Percentiles rank a stretch among this genome's conserved stretches.
Conservation (phyloP, 2,329 filamentous ascomycete genomes). For the Cytospora mali region DNA sequence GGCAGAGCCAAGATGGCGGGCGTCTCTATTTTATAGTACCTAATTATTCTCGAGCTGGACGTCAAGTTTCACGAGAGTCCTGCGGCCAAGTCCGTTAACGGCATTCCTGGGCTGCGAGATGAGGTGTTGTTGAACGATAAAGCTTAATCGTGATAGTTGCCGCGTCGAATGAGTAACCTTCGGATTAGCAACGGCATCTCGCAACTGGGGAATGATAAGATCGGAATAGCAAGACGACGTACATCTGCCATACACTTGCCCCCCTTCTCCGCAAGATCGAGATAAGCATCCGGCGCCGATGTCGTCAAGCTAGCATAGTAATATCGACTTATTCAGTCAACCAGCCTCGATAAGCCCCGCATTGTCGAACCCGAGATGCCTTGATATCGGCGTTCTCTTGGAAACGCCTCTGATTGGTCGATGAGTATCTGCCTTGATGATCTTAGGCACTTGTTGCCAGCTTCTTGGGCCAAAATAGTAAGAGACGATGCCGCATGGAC, state of each 20-base stretch:
- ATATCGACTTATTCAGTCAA: conserved; percentile 16
- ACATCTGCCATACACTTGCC: conserved; percentile 2
- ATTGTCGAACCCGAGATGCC: conserved; percentile 10
- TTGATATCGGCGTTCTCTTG: conserved; percentile 21
- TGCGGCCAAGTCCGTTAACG: conserved; percentile 15
- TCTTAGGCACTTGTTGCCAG: conserved; percentile 10
- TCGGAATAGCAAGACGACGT: conserved; percentile 19
- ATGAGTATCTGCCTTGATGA: conserved; percentile 4
- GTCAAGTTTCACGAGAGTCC: neutral
- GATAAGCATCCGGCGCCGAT: conserved; percentile 25
- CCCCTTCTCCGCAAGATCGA: conserved; percentile 20
- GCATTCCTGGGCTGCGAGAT: conserved; percentile 11
- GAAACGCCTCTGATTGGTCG: conserved; percentile 12
- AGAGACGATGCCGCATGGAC: conserved; percentile 6
- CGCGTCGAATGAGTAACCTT: conserved; percentile 15
- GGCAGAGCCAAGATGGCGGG: neutral
- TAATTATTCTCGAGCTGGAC: neutral
- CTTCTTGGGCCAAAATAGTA: conserved; percentile 5
- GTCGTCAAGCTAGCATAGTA: conserved; percentile 17
- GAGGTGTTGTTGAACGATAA: conserved; percentile 9
- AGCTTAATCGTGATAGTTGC: conserved; percentile 11
- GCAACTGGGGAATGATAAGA: conserved; percentile 25
- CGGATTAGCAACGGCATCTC: conserved; percentile 21
- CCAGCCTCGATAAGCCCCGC: conserved; percentile 25
- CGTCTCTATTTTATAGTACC: neutral